phyloP scores from a whole-genome alignment of 257 asterid species.

The Lithospermum erythrorhizon region DNA sequence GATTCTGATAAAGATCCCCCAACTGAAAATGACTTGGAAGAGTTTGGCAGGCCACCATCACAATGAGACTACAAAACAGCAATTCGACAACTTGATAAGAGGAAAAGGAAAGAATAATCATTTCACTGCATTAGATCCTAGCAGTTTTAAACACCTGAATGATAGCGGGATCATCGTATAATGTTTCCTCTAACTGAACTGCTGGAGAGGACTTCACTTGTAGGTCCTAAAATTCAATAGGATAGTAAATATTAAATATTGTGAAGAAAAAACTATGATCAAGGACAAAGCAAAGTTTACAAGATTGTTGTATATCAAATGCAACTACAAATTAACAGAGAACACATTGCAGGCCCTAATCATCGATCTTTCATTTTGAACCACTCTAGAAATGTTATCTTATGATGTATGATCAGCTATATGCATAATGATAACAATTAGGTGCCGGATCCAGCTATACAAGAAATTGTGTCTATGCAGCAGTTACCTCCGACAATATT shows the following conservation, averaged over 20 bases:
- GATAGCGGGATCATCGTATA: constrained; percentile 60
- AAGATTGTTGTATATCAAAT: background rate
- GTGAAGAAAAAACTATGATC: background rate
- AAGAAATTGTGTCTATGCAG: background rate
- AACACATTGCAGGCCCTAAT: background rate
- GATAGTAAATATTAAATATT: background rate
- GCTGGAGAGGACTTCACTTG: constrained; percentile 50
- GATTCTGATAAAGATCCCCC: constrained; percentile 33
- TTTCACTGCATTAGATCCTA: constrained; percentile 1
- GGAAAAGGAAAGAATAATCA: background rate
- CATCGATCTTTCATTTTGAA: background rate
- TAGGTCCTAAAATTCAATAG: constrained; percentile 42
- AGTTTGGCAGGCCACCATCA: constrained; percentile 26
- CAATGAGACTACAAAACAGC: constrained; percentile 35
- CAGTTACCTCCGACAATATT: no score
- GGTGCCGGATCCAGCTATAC: background rate
- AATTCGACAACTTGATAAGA: background rate
- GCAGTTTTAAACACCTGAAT: constrained; percentile 43
- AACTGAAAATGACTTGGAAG: constrained; percentile 25
- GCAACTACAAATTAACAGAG: background rate
- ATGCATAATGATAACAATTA: no score
- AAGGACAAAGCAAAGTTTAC: background rate
- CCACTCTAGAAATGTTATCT: no score
- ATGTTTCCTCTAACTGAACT: constrained; percentile 38
- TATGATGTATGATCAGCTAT: no score